Base-by-base conservation (phyloP, 768 basidiomycete genomes). In the Tylopilus cervinicoccineus region DNA sequence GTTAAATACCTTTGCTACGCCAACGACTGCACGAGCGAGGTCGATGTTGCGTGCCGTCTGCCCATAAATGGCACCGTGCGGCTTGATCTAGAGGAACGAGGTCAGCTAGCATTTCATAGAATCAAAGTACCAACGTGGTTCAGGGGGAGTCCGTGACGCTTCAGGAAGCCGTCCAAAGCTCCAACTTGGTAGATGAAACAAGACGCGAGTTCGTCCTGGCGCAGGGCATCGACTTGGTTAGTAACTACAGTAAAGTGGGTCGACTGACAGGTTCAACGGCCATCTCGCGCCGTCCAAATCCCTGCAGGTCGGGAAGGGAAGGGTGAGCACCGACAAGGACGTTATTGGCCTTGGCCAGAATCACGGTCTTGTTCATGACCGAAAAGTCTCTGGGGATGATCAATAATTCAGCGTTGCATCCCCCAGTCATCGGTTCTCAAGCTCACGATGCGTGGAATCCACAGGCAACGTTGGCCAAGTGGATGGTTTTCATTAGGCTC, bases 311-410 rank as follows among this genome's bases (percentile, higher is more conserved):
- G 66, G 84, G 22, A 83, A 72, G 19, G 78, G 81, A 61, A 2
- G 84, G 84, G 55, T 86, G 84, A 8, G 84, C 84, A 0, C 85
- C 84, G n/a, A 83, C 72, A 23, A 69, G 65, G 24, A 85, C 81
- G 19, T 70, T 69, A 57, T 83, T 69, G 29, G 64, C 56, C 54
- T 83, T 83, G 3, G 84, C 84, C 5, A 81, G 69, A 1, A 52
- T 48, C 3, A 84, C 81, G 0, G 83, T 85, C 58, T 76, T 70
- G 52, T 78, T 71, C 84, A 87, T 86, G 41, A 84, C 74, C 0
- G 76, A 71, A 53, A 83, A 83, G 59, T 85, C 83, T 0, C 80
- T 79, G 19, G 27, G 34, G n/a, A 16, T 5, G 43, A n/a, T 44
- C 23, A 33, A 5, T 2, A 33, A 17, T 17, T 45, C n/a, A 32